Evolutionary conservation across 2,329 filamentous ascomycete genomes (phyloP), one percentile per base, ranked within the genome.

Genomic region (Aaosphaeria arxii): DNA sequence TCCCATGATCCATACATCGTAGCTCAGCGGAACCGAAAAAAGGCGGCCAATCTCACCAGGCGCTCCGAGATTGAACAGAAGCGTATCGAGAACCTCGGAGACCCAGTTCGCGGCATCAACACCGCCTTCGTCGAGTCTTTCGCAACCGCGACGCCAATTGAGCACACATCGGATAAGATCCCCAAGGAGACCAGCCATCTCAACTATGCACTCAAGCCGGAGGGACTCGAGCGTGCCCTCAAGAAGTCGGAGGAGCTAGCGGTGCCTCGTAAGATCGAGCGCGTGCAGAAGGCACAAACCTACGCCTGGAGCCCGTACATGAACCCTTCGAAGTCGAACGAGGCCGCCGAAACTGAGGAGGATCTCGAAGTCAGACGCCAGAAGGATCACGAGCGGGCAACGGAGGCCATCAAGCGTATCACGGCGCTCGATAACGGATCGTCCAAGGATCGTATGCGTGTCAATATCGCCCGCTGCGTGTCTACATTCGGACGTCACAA

Each of bases 401-500:
- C 84, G 29, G 83, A 87, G 57, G 94, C 91, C 7, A 77, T 99
- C 54, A 75, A 79, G 55, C 86, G 91, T 47, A 96, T 99, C 67
- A 82, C 89, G 1, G 81, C 83, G 40, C 75, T 99, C 46, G 79
- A 81, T 38, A 91, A 95, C 62, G 86, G 84, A 59, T 92, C 83
- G 69, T 85, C 82, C 57, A 87, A 87, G 70, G 89, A 96, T 63
- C 82, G 84, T 45, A 84, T 86, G 59, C 86, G 91, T 58, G 84
- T 88, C 64, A 96, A 96, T 67, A 86, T 92, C 58, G 81, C 85
- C 58, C 85, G 90, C 52, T 95, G 91, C 70, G 81, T 99, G 56
- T 82, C 91, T 51, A 86, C 84, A 3, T 96, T 99, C 63, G 94
- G 94, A 43, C 85, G 94, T 43, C 94, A 99, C 77, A 84, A 87